Conservation (phyloP, 495 filamentous ascomycete species). For the Neurospora sublineolata region DNA sequence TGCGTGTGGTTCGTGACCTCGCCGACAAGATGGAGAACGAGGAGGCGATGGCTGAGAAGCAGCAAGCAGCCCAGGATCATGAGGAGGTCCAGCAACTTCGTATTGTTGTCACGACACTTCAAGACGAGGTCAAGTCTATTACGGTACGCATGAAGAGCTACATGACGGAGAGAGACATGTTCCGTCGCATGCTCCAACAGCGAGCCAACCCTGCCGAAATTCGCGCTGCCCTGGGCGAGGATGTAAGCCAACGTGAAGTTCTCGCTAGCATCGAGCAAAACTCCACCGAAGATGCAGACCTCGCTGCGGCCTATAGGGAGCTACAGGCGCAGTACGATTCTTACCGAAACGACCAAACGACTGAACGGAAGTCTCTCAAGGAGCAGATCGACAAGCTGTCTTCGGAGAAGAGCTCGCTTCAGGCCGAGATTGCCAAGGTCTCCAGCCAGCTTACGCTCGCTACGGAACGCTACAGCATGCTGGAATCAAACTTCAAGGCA, state of each 20-base stretch:
- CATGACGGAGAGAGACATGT: conserved; percentile 91
- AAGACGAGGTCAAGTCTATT: conserved; percentile 65
- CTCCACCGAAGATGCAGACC: conserved; percentile 26
- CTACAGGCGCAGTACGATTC: conserved; percentile 83
- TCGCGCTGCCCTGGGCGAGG: conserved; percentile 50
- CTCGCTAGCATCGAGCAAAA: conserved; percentile 41
- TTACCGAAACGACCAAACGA: conserved; percentile 71
- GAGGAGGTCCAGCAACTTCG: conserved; percentile 61
- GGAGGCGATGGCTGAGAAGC: conserved; percentile 61
- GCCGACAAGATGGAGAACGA: conserved; percentile 84
- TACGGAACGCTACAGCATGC: conserved; percentile 73
- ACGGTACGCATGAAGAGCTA: conserved; percentile 78
- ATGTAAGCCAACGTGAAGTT: conserved; percentile 32
- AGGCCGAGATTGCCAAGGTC: conserved; percentile 65
- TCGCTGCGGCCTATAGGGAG: conserved; percentile 53
- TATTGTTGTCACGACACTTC: conserved; percentile 47
- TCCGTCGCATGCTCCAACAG: conserved; percentile 82
- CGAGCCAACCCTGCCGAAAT: conserved; percentile 47
- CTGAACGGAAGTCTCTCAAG: conserved; percentile 68
- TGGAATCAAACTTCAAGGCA: conserved; percentile 77
- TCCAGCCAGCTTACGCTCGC: conserved; percentile 72
- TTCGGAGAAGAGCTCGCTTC: conserved; percentile 65
- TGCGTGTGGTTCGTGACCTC: conserved; percentile 69
- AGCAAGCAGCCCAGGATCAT: conserved; percentile 56
- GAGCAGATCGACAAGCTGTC: conserved; percentile 78